phyloP scores from a whole-genome alignment of 345 rosid species.

The sweet orange (Citrus sinensis) region DNA sequence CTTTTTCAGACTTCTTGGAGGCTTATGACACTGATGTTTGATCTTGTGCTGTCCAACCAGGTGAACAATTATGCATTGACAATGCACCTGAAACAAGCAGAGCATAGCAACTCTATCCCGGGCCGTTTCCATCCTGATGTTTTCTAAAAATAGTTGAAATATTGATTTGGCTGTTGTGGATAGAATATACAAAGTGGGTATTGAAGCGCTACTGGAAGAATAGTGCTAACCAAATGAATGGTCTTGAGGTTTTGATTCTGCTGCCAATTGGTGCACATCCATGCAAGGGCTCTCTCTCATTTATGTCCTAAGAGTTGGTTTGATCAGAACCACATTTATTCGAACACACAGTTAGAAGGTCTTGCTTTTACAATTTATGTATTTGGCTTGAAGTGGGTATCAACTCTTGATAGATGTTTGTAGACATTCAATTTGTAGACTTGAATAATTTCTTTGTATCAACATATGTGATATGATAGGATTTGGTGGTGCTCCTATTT shows the following conservation, averaged over 20 bases:
- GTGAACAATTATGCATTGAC: slow-evolving; percentile 72
- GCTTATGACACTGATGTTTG: background rate
- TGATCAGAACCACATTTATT: background rate
- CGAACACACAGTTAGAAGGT: background rate
- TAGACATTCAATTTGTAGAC: background rate
- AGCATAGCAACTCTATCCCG: slow-evolving; percentile 42
- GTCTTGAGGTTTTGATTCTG: background rate
- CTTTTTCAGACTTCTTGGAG: background rate
- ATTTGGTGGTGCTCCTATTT: background rate
- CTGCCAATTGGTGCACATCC: background rate
- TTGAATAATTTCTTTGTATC: slow-evolving; percentile 7
- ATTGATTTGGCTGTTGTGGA: slow-evolving; percentile 5
- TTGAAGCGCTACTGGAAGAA: background rate
- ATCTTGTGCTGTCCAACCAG: slow-evolving; percentile 22
- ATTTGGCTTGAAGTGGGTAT: background rate
- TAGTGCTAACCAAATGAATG: background rate
- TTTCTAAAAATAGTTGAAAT: slow-evolving; percentile 32
- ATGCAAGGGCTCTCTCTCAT: background rate
- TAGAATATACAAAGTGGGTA: background rate
- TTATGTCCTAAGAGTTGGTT: background rate
- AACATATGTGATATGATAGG: background rate
- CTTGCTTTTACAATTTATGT: background rate
- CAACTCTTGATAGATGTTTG: background rate
- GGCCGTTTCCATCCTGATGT: slow-evolving; percentile 84
- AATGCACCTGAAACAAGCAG: slow-evolving; percentile 63